These are phyloP conservation scores for Fusarium chaquense DNA, from an alignment of 2,329 filamentous ascomycete species.

Conservation along the genomic window DNA sequence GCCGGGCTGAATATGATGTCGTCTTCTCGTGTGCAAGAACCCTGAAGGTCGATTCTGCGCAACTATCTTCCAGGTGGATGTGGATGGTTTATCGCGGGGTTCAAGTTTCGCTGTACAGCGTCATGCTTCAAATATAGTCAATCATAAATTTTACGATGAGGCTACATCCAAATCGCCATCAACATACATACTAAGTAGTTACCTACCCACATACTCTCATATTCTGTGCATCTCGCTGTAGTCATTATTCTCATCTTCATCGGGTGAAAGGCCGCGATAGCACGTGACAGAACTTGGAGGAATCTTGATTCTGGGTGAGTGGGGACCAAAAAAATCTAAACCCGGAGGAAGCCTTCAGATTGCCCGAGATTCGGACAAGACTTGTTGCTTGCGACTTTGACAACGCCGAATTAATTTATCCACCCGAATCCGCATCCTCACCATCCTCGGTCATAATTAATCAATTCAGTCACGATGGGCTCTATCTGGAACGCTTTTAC, in stretches of 20 bases:
- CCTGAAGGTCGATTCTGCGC: background rate
- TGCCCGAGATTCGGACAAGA: slow-evolving; percentile 45
- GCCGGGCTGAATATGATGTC: background rate
- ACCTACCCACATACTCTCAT: background rate
- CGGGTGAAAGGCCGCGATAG: slow-evolving; percentile 14
- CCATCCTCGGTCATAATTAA: slow-evolving; percentile 18
- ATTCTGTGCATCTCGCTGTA: background rate
- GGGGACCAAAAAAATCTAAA: slow-evolving; percentile 50
- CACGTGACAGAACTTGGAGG: slow-evolving; percentile 36
- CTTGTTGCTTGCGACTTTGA: slow-evolving; percentile 42
- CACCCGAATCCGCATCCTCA: slow-evolving; percentile 16
- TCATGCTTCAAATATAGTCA: background rate
- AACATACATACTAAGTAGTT: background rate
- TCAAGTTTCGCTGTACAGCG: background rate
- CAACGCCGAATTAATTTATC: slow-evolving; percentile 30
- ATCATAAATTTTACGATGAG: background rate
- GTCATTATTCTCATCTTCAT: background rate
- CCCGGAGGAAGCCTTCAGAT: slow-evolving; percentile 41
- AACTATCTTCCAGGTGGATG: background rate
- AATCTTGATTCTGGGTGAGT: slow-evolving; percentile 35
- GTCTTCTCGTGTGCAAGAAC: background rate
- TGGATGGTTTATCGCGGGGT: background rate
- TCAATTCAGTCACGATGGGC: slow-evolving; percentile 58
- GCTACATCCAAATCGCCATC: background rate
- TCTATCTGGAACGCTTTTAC: slow-evolving; percentile 72